phyloP scores from a whole-genome alignment of 164 flowering plant genomes.

The Berberis thunbergii region DNA sequence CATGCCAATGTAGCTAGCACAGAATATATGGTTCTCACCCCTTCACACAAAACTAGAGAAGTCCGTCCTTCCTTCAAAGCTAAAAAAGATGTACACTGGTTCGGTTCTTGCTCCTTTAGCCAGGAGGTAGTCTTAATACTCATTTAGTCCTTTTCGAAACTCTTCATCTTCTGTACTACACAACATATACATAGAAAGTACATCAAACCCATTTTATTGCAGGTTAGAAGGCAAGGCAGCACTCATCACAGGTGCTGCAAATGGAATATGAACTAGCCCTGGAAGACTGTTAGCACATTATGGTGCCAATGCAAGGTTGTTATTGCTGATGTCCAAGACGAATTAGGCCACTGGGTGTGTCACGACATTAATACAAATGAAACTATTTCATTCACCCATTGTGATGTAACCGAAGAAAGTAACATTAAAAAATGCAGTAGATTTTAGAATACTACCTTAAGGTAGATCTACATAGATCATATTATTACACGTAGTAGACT shows the following conservation, averaged over 20 bases:
- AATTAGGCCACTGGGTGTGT: neutral
- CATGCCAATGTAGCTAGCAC: no score
- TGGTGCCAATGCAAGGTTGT: slow-evolving; percentile 4
- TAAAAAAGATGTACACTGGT: no score
- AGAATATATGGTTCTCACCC: no score
- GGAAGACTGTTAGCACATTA: neutral
- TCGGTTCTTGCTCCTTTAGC: no score
- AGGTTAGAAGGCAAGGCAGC: slow-evolving; percentile 7
- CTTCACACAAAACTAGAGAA: no score
- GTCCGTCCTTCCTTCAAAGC: no score
- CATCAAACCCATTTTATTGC: neutral
- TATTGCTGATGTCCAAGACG: slow-evolving; percentile 2
- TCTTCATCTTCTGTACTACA: no score
- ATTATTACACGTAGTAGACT: no score
- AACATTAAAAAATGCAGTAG: slow-evolving; percentile 22
- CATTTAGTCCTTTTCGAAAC: neutral
- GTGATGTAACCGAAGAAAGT: slow-evolving; percentile 37
- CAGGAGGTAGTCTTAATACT: no score
- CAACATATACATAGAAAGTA: no score
- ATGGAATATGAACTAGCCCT: neutral
- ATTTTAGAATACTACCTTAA: neutral
- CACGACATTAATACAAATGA: neutral
- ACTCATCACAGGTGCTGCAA: slow-evolving; percentile 4
- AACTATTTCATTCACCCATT: slow-evolving; percentile 23
- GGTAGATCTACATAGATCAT: no score